Percentiles rank a stretch among this genome's conserved stretches.
phyloP scores from a whole-genome alignment of 208 protist species.

The Acanthamoeba rhysodes region DNA sequence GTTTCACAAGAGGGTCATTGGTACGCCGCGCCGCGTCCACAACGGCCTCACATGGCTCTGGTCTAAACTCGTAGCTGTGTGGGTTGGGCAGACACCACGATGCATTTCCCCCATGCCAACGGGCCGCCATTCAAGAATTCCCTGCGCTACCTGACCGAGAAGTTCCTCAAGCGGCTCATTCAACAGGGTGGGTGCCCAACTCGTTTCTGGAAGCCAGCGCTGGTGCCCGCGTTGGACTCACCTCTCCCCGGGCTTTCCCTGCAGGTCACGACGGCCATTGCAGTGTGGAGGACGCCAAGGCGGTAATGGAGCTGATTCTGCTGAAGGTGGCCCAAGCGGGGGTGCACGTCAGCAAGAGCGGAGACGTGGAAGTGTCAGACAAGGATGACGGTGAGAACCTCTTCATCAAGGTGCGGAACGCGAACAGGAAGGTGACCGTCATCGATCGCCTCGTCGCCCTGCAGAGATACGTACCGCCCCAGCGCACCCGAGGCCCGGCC shows the following conservation, averaged over 20 bases:
- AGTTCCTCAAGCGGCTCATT: conserved; percentile 92
- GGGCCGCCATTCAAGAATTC: conserved; percentile 93
- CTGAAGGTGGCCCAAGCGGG: not conserved
- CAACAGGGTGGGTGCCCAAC: conserved; percentile 86
- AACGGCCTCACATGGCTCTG: not conserved
- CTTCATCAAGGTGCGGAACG: conserved; percentile 33
- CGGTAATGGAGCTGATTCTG: conserved; percentile 22
- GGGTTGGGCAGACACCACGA: conserved; percentile 83
- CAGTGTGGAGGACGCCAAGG: conserved; percentile 43
- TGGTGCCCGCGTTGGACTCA: not conserved
- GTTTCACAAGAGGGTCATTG: conserved; percentile 92
- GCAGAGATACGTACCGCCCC: not conserved
- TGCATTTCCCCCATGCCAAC: conserved; percentile 93
- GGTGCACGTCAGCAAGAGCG: not conserved
- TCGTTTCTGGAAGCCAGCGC: not conserved
- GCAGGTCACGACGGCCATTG: not conserved
- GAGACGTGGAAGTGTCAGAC: not conserved
- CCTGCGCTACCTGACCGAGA: conserved; percentile 91
- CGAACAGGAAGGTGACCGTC: conserved; percentile 30
- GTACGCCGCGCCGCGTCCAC: conserved; percentile 76
- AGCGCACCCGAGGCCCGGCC: not conserved
- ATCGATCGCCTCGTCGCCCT: conserved; percentile 2
- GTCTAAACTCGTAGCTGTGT: no score
- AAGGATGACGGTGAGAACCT: conserved; percentile 17
- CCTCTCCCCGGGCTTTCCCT: not conserved